These are phyloP conservation scores for Corylus heterophylla DNA, from an alignment of 306 rosid species.

Conservation along the genomic window DNA sequence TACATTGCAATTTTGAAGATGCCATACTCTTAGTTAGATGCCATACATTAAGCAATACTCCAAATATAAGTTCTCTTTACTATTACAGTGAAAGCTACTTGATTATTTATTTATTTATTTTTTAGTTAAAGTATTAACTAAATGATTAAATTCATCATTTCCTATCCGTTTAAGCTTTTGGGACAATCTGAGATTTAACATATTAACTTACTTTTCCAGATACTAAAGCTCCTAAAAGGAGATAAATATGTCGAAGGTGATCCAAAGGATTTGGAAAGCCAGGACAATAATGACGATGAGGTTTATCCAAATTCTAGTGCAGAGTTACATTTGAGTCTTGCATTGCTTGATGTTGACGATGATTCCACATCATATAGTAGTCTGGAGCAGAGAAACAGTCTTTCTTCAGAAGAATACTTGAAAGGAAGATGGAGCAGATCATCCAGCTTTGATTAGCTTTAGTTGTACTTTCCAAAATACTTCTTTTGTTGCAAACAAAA, in stretches of 20 bases:
- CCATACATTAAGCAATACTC: background rate
- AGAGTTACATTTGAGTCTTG: conserved; percentile 68
- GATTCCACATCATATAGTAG: conserved; percentile 54
- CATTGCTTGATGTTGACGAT: conserved; percentile 68
- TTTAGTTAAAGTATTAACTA: too few species aligned
- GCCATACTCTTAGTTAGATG: conserved; percentile 7
- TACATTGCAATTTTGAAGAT: background rate
- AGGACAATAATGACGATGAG: conserved; percentile 80
- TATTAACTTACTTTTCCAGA: conserved; percentile 34
- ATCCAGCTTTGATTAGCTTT: conserved; percentile 68
- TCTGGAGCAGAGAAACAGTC: conserved; percentile 44
- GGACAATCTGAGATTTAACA: too few species aligned
- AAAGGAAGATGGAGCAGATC: conserved; percentile 83
- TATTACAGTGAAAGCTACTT: background rate
- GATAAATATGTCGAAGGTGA: conserved; percentile 36
- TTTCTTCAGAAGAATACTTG: conserved; percentile 41
- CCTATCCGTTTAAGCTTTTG: too few species aligned
- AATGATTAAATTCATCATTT: too few species aligned
- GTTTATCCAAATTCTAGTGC: conserved; percentile 85
- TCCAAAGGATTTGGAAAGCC: conserved; percentile 37
- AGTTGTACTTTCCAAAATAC: background rate
- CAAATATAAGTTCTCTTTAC: conserved; percentile 4
- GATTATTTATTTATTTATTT: background rate
- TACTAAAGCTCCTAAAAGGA: conserved; percentile 70
- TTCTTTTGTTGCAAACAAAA: background rate